phyloP scores from a whole-genome alignment of 495 filamentous ascomycete genomes.

The Aspergillus wentii region DNA sequence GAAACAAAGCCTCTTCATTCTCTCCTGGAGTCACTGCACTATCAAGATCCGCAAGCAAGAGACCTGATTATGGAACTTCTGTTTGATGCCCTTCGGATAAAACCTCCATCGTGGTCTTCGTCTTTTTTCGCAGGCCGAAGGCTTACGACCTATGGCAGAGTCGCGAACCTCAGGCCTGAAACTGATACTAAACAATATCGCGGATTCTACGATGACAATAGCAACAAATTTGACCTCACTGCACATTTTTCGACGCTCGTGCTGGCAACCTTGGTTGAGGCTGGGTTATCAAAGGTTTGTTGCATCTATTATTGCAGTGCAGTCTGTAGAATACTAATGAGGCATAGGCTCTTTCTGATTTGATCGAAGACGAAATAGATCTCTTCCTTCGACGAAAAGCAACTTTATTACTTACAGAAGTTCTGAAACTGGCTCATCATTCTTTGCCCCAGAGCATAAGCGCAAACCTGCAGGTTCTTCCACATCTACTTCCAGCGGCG shows the following conservation, averaged over 20 bases:
- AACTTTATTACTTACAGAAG: conserved; percentile 83
- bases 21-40: conserved; percentile 71
- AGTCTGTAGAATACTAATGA: conserved; percentile 9
- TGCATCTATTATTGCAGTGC: not conserved
- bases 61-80: conserved; percentile 76
- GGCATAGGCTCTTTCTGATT: conserved; percentile 51
- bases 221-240: conserved; percentile 72
- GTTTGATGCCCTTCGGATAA: conserved; percentile 88
- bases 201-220: conserved; percentile 53
- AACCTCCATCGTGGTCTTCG: conserved; percentile 92
- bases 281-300: conserved; percentile 68
- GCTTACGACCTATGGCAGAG: conserved; percentile 89
- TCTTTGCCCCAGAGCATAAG: conserved; percentile 77
- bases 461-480: conserved; percentile 75
- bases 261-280: conserved; percentile 77
- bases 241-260: conserved; percentile 92
- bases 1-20: conserved; percentile 78
- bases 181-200: conserved; percentile 38
- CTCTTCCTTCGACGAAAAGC: conserved; percentile 80
- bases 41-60: conserved; percentile 61
- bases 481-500: conserved; percentile 72
- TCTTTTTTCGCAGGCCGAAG: conserved; percentile 90
- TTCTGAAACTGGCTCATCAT: conserved; percentile 80
- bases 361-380: conserved; percentile 68
- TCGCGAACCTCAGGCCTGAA: conserved; percentile 77